Evolutionary conservation across 306 rosid genomes (phyloP).

Genomic region (Arachis stenosperma): DNA sequence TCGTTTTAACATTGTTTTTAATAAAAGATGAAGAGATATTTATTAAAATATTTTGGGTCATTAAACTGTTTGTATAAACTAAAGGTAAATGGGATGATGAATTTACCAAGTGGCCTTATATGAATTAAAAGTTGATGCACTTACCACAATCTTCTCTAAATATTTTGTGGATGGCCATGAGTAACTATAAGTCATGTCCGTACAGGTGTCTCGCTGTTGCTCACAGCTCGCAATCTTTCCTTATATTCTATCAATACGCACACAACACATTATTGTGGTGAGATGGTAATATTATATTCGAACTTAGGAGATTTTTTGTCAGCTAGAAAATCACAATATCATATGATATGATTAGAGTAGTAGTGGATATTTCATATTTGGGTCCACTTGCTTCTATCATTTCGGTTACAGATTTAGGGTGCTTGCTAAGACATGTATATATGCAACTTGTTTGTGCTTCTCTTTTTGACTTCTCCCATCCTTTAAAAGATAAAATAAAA

Average conservation of each 20-base stretch:
- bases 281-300: too few relatives aligned
- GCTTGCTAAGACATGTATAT: neutral
- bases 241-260: neutral
- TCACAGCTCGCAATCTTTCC: neutral
- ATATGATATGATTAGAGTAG: too few relatives aligned
- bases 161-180: neutral
- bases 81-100: too few relatives aligned
- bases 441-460: neutral
- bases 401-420: neutral
- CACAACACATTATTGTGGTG: too few relatives aligned
- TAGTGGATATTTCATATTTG: too few relatives aligned
- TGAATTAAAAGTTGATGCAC: neutral
- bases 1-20: too few relatives aligned
- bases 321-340: neutral
- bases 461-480: neutral
- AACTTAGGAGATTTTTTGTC: neutral
- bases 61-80: too few relatives aligned
- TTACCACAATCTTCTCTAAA: neutral
- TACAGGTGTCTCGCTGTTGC: constrained; percentile 30
- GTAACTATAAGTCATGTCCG: neutral
- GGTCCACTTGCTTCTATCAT: constrained; percentile 13
- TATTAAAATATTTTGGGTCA: too few relatives aligned
- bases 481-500: neutral
- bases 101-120: neutral
- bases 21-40: too few relatives aligned